Evolutionary conservation across 2,329 filamentous ascomycete species (phyloP), one percentile per base, ranked within the genome.

Genomic region (Fusarium bulbicola): DNA sequence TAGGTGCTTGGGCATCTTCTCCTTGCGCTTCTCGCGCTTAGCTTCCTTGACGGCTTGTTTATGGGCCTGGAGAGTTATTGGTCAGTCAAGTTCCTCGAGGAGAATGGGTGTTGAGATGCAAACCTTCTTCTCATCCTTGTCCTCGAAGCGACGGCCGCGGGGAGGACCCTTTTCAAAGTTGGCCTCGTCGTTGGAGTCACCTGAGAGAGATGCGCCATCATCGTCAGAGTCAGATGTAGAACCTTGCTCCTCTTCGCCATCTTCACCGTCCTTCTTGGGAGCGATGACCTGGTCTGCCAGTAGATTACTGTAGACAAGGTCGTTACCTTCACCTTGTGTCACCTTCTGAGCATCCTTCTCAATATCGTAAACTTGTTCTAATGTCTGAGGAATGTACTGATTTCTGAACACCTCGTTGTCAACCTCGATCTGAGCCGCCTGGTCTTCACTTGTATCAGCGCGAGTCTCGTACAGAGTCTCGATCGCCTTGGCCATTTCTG

Each of bases 321-420:
- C 90, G 18, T 90, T 89, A 26, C 92, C 93, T 72, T 92, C 88
- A 10, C 94, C 95, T 47, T 90, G 87, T 13, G 89, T 89, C 28
- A 97, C 88, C 80, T 91, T 91, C 76, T 94, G 92, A 5, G 91
- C 93, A 76, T 98, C 96, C 76, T 95, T 92, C 82, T 98, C 96
- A 57, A 97, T 91, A 80, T 99, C 95, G 81, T 98, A 98, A 9
- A 99, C 95, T 79, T 99, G 94, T 75, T 98, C 93, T 47, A 99
- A 87, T 0, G 93, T 98, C 82, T 97, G 95, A 1, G 96, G 96
- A 59, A 99, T 98, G 81, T 97, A 99, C 81, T 98, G 94, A 78
- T 97, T 93, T 77, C 95, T 90, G 85, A 98, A 99, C 11, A 98
- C 96, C 74, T 96, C 93, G 64, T 95, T 94, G 77, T 97, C 93